Percentiles rank a stretch among this genome's conserved stretches.
Conservation (phyloP, 345 rosid species). For the Brassica cretica region DNA sequence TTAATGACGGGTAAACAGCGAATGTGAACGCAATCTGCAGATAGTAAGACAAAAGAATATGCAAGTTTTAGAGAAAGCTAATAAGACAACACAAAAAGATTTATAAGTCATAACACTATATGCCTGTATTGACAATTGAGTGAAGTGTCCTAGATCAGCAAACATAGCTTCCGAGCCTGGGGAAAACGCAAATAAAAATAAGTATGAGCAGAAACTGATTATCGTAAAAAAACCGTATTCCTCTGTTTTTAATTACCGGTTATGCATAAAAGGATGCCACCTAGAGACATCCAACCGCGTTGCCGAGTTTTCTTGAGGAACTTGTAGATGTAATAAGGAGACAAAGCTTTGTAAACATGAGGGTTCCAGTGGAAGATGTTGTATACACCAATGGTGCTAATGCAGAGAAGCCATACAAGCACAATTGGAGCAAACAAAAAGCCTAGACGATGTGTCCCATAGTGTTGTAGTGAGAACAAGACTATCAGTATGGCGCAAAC, state of each 20-base stretch:
- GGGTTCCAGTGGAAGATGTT: constrained; percentile 93
- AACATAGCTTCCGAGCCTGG: constrained; percentile 99
- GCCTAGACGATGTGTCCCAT: constrained; percentile 83
- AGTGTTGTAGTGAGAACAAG: constrained; percentile 81
- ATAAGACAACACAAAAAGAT: constrained; percentile 6
- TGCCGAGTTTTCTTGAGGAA: constrained; percentile 79
- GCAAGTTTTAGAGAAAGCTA: background rate
- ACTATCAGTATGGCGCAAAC: constrained; percentile 70
- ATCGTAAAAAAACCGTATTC: background rate
- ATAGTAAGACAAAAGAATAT: constrained; percentile 8
- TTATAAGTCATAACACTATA: too few species aligned
- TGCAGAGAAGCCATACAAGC: constrained; percentile 76
- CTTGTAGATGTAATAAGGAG: constrained; percentile 88
- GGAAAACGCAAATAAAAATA: background rate
- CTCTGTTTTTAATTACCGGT: constrained; percentile 53
- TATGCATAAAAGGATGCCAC: constrained; percentile 91
- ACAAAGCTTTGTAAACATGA: constrained; percentile 86
- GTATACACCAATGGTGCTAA: constrained; percentile 82
- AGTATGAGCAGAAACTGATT: too few species aligned
- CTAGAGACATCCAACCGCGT: constrained; percentile 99
- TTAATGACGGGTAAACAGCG: constrained; percentile 88
- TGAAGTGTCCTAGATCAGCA: constrained; percentile 98
- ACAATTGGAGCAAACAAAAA: constrained; percentile 84
- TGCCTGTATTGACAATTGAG: constrained; percentile 92
- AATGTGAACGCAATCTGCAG: constrained; percentile 88